A percentile compares a stretch with the other conserved stretches of the same genome.
phyloP scores from a whole-genome alignment of 2,329 filamentous ascomycete genomes.

The Colletotrichum tabaci region DNA sequence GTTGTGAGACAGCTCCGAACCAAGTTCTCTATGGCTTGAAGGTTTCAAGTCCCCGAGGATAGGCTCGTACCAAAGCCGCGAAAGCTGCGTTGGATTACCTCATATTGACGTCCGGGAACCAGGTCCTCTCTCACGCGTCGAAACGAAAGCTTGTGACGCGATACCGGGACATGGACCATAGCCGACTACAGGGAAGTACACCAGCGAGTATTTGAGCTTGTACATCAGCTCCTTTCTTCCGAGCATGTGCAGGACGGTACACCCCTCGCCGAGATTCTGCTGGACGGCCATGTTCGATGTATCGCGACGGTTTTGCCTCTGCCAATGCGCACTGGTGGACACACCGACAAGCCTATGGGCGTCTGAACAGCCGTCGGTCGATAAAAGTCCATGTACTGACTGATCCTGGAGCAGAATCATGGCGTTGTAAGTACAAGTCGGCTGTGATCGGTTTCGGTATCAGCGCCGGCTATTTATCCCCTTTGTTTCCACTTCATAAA shows the following conservation, averaged over 20 bases:
- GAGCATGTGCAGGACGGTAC: not conserved
- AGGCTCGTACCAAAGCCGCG: not conserved
- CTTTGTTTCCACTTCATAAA: too few species aligned
- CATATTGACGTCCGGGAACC: not conserved
- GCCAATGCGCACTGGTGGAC: not conserved
- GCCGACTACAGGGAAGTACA: not conserved
- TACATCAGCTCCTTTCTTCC: not conserved
- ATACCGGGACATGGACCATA: not conserved
- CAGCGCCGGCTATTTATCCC: not conserved
- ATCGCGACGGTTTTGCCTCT: slow-evolving; percentile 8
- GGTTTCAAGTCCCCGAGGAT: not conserved
- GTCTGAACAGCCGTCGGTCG: not conserved
- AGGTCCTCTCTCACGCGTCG: not conserved
- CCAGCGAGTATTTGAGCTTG: not conserved
- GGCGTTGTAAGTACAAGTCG: too few species aligned
- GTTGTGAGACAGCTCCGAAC: not conserved
- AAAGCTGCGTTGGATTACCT: not conserved
- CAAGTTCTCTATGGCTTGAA: not conserved
- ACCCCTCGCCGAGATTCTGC: not conserved
- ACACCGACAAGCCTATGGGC: not conserved
- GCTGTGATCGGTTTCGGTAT: not conserved
- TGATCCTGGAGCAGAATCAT: not conserved
- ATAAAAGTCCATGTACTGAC: not conserved
- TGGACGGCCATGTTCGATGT: not conserved
- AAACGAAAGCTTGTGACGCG: too few species aligned